phyloP scores from a whole-genome alignment of 257 asterid genomes.

The Solanum ahanhuiri region DNA sequence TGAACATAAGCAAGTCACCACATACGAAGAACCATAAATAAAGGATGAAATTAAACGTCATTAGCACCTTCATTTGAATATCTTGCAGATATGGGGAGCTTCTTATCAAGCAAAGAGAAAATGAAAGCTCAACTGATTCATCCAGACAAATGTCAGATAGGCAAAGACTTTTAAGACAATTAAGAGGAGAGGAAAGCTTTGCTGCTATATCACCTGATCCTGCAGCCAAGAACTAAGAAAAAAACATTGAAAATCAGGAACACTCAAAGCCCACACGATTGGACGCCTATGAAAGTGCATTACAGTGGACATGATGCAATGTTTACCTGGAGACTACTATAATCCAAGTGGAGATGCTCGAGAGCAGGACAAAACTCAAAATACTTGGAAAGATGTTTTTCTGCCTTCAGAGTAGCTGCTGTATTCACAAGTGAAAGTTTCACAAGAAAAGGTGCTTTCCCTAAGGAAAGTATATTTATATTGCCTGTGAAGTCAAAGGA shows the following conservation, averaged over 20 bases:
- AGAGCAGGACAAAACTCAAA: constrained; percentile 1
- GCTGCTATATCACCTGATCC: not conserved
- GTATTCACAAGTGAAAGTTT: not conserved
- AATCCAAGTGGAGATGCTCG: not conserved
- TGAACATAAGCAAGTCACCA: not conserved
- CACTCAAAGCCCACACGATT: not conserved
- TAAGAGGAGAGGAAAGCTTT: not conserved
- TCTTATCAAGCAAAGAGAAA: constrained; percentile 7
- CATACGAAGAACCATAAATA: not conserved
- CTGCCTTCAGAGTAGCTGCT: not conserved
- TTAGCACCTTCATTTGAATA: not conserved
- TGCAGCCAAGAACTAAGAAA: not conserved
- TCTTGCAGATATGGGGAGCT: constrained; percentile 9
- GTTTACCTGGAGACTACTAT: not conserved
- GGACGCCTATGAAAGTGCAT: too few relatives aligned
- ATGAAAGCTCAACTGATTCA: not conserved
- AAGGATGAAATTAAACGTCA: too few relatives aligned
- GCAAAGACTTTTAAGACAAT: not conserved
- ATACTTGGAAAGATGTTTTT: not conserved
- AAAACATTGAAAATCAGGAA: not conserved
- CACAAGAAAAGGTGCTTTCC: not conserved
- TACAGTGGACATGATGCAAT: not conserved
- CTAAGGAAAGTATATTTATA: not conserved
- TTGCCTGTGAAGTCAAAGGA: not conserved
- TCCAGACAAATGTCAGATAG: not conserved